Evolutionary conservation across 2,329 filamentous ascomycete species (phyloP), one percentile per base, ranked within the genome.

Genomic region (Arachnomyces sp.): DNA sequence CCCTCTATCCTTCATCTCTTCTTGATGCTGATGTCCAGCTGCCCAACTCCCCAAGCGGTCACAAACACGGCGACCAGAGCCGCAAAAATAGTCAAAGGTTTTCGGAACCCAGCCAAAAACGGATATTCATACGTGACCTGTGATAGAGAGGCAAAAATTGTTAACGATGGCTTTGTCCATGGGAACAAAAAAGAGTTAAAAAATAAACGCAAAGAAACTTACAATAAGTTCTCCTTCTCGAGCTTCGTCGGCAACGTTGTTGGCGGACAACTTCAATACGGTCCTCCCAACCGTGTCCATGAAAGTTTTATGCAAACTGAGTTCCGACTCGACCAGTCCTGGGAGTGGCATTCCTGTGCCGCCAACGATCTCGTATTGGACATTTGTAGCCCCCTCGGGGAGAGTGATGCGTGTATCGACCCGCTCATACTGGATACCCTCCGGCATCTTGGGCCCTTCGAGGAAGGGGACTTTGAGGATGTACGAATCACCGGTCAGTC

Each of bases 231-330:
- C 81, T 25, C 84, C 80, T 55, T 89, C 87, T 39, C 89, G 77
- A 56, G 89, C 78, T 51, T 96, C 92, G 53, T 98, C 92, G 1
- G 93, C 85, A 38, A 96, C 70, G 61, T 95, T 96, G 52, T 80
- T 74, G 6, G 87, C 85, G 46, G 82, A 84, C 55, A 98, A 73
- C 37, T 76, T 81, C 45, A 98, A 72, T 0, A 81, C 76, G 0
- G 90, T 93, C 48, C 92, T 84, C 45, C 92, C 92, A 25, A 90
- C 55, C 0, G 92, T 96, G 64, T 98, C 92, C 67, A 98, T 83
- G 66, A 88, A 98, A 0, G 89, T 95, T 63, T 81, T 82, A 67
- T 92, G 78, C n/a, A 82, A 65, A 48, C 74, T 76, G 14, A 71
- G 66, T n/a, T 68, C 64, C 46, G 77, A 74, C 36, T 74, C 71